Evolutionary conservation across 176 grass and related monocot genomes (phyloP).

Genomic region (Luzula sylvatica): DNA sequence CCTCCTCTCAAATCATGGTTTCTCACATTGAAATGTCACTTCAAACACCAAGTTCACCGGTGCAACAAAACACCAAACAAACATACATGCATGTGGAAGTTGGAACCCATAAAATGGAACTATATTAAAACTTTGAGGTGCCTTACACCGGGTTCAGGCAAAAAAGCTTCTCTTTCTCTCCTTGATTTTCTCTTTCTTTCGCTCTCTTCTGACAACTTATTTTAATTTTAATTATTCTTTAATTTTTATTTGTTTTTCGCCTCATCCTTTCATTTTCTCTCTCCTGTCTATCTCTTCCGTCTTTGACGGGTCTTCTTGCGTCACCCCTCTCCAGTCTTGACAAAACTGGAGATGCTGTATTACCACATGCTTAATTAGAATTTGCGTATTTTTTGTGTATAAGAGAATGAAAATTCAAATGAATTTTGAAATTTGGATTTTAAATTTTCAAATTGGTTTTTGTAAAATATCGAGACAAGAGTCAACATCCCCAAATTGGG

Average conservation of each 20-base stretch:
- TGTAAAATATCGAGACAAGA: too few species aligned
- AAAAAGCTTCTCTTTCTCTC: not conserved
- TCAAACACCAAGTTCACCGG: too few species aligned
- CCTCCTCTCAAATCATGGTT: constrained; percentile 15
- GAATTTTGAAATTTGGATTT: too few species aligned
- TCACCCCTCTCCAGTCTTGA: not conserved
- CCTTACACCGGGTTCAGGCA: not conserved
- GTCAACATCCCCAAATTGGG: too few species aligned
- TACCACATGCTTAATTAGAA: too few species aligned
- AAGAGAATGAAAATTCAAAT: too few species aligned
- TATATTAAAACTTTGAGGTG: not conserved
- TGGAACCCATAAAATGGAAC: not conserved
- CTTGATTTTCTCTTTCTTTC: constrained; percentile 40
- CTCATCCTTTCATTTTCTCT: constrained; percentile 30
- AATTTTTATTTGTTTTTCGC: constrained; percentile 31
- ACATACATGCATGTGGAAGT: not conserved
- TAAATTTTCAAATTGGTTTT: too few species aligned
- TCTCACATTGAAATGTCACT: constrained; percentile 19
- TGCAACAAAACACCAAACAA: too few species aligned
- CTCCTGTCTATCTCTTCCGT: constrained; percentile 10
- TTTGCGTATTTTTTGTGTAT: too few species aligned
- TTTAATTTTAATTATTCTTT: constrained; percentile 26
- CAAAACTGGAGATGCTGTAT: not conserved
- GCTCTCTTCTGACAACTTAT: constrained; percentile 36
- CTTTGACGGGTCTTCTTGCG: not conserved